Conservation (phyloP, 129 eudicot genomes). For the Tagetes erecta region DNA sequence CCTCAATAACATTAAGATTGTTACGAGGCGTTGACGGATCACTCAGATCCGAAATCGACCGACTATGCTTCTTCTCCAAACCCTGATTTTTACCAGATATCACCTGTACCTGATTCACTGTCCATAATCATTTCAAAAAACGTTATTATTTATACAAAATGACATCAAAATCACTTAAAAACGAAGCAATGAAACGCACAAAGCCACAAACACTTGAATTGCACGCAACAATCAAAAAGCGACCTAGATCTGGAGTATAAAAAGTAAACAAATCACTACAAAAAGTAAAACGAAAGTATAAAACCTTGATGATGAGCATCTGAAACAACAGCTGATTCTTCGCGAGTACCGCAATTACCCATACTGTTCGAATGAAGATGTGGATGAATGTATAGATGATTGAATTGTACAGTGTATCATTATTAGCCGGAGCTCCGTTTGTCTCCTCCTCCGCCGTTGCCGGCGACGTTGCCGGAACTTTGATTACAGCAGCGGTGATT, state of each 20-base stretch:
- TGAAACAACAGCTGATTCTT: constrained; percentile 88
- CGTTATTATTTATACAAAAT: not conserved
- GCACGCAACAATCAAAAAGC: constrained; percentile 13
- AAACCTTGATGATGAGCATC: constrained; percentile 90
- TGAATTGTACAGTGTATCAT: constrained; percentile 45
- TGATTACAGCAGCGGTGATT: constrained; percentile 21
- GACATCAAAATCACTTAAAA: constrained; percentile 16
- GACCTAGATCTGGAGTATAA: constrained; percentile 44
- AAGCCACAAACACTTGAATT: not conserved
- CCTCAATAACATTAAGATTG: constrained; percentile 50
- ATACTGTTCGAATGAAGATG: constrained; percentile 33
- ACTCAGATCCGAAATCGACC: constrained; percentile 78
- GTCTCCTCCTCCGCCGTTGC: not conserved
- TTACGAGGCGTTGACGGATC: constrained; percentile 83
- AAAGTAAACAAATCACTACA: not conserved
- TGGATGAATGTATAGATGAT: constrained; percentile 23
- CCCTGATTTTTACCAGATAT: constrained; percentile 40
- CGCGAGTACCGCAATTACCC: constrained; percentile 98
- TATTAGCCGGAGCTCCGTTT: constrained; percentile 33
- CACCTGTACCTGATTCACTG: constrained; percentile 67
- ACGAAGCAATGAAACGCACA: constrained; percentile 19
- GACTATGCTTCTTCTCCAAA: constrained; percentile 58
- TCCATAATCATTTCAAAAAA: constrained; percentile 9
- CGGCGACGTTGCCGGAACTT: constrained; percentile 1
- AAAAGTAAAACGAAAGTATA: not conserved